These are phyloP conservation scores for Kwoniella bestiolae DNA, from an alignment of 768 basidiomycete genomes.

Conservation along the genomic window DNA sequence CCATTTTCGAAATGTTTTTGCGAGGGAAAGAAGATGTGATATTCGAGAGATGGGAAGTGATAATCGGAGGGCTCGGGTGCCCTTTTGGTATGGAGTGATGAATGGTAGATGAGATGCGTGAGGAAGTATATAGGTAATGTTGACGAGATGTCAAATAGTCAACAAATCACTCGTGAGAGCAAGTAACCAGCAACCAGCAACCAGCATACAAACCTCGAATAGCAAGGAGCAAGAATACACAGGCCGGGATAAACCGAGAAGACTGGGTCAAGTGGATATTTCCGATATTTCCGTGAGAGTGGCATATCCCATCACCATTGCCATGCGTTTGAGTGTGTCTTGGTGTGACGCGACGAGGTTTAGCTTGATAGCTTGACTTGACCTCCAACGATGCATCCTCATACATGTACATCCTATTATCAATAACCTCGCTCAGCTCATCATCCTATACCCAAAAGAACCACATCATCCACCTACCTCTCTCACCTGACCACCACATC, in stretches of 20 bases:
- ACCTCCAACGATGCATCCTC: background rate
- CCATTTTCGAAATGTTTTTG: slow-evolving; percentile 30
- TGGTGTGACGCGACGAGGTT: slow-evolving; percentile 13
- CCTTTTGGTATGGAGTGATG: slow-evolving; percentile 12
- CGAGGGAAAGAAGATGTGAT: background rate
- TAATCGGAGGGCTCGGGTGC: slow-evolving; percentile 17
- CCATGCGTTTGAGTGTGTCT: too few relatives aligned
- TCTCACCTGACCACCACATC: background rate
- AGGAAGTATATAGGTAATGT: background rate
- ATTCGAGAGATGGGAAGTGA: background rate
- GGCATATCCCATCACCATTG: slow-evolving; percentile 13
- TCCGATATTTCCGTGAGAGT: slow-evolving; percentile 27
- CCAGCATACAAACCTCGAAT: too few relatives aligned
- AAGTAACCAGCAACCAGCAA: background rate
- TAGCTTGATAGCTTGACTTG: background rate
- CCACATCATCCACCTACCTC: background rate
- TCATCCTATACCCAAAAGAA: background rate
- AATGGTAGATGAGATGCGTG: background rate
- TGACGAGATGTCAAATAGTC: slow-evolving; percentile 1
- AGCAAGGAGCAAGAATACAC: background rate
- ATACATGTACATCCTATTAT: background rate
- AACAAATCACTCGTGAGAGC: slow-evolving; percentile 18
- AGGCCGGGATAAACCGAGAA: slow-evolving; percentile 21
- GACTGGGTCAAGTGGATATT: slow-evolving; percentile 7
- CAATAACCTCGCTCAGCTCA: background rate